Evolutionary conservation across 179 eudicot species (phyloP).

Genomic region (Silene noctiflora): DNA sequence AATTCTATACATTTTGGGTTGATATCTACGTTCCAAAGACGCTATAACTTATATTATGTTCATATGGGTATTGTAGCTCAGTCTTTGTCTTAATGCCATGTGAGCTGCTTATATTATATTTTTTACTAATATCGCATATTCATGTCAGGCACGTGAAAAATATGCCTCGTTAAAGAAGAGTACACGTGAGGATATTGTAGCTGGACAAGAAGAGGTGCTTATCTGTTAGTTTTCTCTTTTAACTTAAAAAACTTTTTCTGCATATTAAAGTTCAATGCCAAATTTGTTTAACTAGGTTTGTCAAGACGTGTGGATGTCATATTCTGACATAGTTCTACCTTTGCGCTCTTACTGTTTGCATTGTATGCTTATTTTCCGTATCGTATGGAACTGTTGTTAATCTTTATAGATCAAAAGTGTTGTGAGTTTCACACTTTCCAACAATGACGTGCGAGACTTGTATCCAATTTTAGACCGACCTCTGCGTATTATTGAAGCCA

Average conservation of each 20-base stretch:
- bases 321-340: neutral
- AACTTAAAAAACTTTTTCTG: neutral
- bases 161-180: conserved; percentile 80
- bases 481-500: too few species aligned
- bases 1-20: too few species aligned
- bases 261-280: neutral
- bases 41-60: too few species aligned
- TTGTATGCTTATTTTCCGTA: neutral
- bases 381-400: neutral
- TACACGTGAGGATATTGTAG: conserved; percentile 81
- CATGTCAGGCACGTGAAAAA: conserved; percentile 77
- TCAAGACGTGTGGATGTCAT: conserved; percentile 2
- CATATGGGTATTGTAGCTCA: too few species aligned
- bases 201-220: conserved; percentile 80
- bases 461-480: neutral
- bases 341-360: neutral
- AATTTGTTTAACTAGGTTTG: neutral
- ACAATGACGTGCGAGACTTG: neutral
- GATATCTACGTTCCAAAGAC: too few species aligned
- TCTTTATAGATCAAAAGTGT: neutral
- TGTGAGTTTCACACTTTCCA: neutral
- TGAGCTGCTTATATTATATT: neutral
- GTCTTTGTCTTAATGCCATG: neutral
- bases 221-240: neutral
- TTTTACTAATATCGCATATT: conserved; percentile 6